Base-by-base conservation (phyloP, 1,284 basidiomycete species). In the Paramarasmius palmivorus region DNA sequence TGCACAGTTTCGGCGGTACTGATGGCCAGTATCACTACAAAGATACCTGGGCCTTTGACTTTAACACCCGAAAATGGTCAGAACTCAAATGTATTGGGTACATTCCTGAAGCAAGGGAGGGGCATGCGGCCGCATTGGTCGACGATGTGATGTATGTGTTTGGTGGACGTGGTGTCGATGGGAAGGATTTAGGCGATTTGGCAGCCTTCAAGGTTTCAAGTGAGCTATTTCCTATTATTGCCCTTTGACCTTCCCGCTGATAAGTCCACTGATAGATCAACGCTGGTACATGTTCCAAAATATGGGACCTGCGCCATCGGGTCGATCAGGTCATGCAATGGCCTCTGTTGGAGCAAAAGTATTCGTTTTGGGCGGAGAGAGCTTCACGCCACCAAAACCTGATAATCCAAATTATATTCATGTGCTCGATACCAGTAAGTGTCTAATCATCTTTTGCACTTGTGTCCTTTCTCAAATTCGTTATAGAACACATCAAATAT, bases 201-300 rank as follows among this genome's bases (percentile, higher is more conserved):
- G 93, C 95, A 2, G 96, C 95, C 4, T 99, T 99, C 79, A 97
- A 97, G 73, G 89, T 99, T 57, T 88, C 92, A 10, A 96, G 94
- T 96, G 60, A 67, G 91, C 25, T 10, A 42, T 61, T 41, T 61
- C n/a, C 29, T 54, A 39, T 50, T 49, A 36, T 25, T 8, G 50
- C 36, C 38, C 22, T 36, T 20, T 25, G 23, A n/a, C 38, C 22
- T 35, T 29, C 54, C 36, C 44, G 38, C 22, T 34, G 50, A 26
- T 59, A 49, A 36, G 34, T 37, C 48, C 39, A 53, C 37, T 42
- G 29, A 32, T 46, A 89, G 84, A 85, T 69, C 84, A 86, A 61
- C 75, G 85, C 62, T 98, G 96, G 96, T 99, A 95, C 75, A 98
- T 96, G 93, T 98, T 99, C 76, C 95, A 97, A 70, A 97, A 98